These are phyloP conservation scores for Berkeleyomyces basicola DNA, from an alignment of 2,329 filamentous ascomycete species.

Conservation along the genomic window DNA sequence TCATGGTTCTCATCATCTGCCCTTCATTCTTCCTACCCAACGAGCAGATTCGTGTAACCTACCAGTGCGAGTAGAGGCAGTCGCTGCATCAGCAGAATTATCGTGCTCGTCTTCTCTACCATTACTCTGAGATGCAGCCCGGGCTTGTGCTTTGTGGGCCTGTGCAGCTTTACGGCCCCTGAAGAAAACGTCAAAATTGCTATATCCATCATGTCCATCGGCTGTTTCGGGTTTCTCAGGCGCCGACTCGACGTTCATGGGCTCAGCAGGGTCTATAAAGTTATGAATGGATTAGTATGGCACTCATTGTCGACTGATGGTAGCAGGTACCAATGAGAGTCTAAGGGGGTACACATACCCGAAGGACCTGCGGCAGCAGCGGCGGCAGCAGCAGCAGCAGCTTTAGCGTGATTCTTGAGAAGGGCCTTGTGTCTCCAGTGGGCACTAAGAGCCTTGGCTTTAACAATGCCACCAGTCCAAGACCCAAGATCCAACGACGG, in stretches of 20 bases:
- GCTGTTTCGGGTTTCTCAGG: neutral
- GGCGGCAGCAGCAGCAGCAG: neutral
- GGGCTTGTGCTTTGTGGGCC: neutral
- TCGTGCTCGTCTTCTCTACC: neutral
- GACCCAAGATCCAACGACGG: constrained; percentile 5
- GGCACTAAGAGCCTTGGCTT: neutral
- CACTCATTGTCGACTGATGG: neutral
- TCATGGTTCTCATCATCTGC: constrained; percentile 1
- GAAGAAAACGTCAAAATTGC: neutral
- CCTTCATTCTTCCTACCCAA: constrained; percentile 1
- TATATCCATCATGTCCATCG: neutral
- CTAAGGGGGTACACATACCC: neutral
- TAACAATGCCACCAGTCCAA: neutral
- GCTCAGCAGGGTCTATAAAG: neutral
- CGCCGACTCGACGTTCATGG: neutral
- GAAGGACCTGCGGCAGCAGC: neutral
- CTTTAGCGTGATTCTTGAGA: neutral
- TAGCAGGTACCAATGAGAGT: neutral
- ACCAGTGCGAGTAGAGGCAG: neutral
- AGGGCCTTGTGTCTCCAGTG: neutral
- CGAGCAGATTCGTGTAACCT: neutral
- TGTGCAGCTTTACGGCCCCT: neutral
- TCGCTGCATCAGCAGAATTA: neutral
- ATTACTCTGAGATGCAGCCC: neutral
- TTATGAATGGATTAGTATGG: neutral